Evolutionary conservation across 352 stramenopile species (phyloP).

Genomic region (Phytophthora hybrid): DNA sequence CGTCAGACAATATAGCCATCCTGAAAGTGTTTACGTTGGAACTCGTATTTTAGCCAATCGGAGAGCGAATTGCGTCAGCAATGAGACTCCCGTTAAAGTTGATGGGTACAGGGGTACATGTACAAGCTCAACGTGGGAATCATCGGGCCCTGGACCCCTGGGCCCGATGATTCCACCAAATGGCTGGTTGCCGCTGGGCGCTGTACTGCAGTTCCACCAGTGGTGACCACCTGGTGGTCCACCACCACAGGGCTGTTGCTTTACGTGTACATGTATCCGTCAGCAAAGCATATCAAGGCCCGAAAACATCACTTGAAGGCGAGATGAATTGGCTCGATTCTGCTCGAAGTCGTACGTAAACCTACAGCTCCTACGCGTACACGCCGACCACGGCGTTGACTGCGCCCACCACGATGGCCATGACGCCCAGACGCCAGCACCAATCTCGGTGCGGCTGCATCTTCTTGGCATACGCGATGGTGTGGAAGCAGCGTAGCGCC

Average conservation of each 20-base stretch:
- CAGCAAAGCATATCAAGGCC: conserved; percentile 1
- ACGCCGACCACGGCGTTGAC: conserved; percentile 56
- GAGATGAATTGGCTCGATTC: conserved; percentile 18
- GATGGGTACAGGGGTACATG: neutral
- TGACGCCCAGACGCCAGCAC: conserved; percentile 48
- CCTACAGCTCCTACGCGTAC: conserved; percentile 33
- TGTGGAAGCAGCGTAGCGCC: conserved; percentile 50
- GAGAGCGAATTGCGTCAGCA: conserved; percentile 5
- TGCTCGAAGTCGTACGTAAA: neutral
- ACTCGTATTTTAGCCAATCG: conserved; percentile 38
- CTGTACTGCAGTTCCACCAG: too few species aligned
- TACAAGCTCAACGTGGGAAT: conserved; percentile 11
- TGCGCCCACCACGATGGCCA: conserved; percentile 47
- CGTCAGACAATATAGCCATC: conserved; percentile 21
- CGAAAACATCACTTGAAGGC: neutral
- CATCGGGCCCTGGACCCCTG: too few species aligned
- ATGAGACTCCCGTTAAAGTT: conserved; percentile 19
- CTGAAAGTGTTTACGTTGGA: conserved; percentile 27
- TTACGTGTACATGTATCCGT: neutral
- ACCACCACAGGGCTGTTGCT: neutral
- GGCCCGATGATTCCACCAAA: conserved; percentile 5
- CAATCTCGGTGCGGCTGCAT: conserved; percentile 55
- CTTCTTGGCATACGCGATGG: conserved; percentile 53
- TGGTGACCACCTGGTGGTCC: too few species aligned
- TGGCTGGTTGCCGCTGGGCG: conserved; percentile 8